Percentiles rank a stretch among this genome's conserved stretches.
These are phyloP conservation scores for Lantana camara DNA, from an alignment of 257 asterid species.

Conservation along the genomic window DNA sequence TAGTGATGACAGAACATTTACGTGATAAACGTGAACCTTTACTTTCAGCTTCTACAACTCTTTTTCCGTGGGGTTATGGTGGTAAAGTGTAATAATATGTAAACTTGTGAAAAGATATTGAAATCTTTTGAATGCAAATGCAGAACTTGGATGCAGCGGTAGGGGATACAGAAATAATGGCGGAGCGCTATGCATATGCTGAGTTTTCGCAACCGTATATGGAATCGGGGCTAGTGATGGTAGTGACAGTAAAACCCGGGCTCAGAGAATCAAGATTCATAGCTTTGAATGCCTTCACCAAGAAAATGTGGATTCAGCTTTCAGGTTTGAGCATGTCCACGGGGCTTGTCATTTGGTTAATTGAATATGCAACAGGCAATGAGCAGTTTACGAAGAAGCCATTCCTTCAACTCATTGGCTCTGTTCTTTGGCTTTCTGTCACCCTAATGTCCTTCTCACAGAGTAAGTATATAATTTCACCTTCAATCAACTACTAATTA, in stretches of 20 bases:
- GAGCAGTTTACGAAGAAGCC: constrained; percentile 41
- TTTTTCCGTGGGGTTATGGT: too few relatives aligned
- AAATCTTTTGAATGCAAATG: too few relatives aligned
- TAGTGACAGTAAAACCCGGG: constrained; percentile 46
- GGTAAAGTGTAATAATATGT: too few relatives aligned
- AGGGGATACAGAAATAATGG: constrained; percentile 64
- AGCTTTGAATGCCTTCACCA: constrained; percentile 49
- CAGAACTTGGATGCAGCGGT: constrained; percentile 70
- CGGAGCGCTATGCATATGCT: constrained; percentile 49
- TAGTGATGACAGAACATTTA: too few relatives aligned
- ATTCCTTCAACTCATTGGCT: constrained; percentile 33
- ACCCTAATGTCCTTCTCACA: constrained; percentile 54
- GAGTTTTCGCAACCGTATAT: constrained; percentile 69
- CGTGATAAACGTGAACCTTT: too few relatives aligned
- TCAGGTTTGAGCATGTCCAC: constrained; percentile 45
- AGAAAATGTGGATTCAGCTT: constrained; percentile 53
- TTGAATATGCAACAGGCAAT: constrained; percentile 48
- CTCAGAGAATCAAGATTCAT: constrained; percentile 34
- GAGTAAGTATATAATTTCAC: constrained; percentile 45
- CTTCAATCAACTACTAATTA: background rate
- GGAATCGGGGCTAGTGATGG: constrained; percentile 68
- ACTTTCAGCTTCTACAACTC: too few relatives aligned
- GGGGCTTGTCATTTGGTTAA: constrained; percentile 52
- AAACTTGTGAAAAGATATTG: too few relatives aligned
- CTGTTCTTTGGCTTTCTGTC: constrained; percentile 69